Evolutionary conservation across 2,329 filamentous ascomycete species (phyloP), one percentile per base, ranked within the genome.

Genomic region (Dichotomopilus funicola): DNA sequence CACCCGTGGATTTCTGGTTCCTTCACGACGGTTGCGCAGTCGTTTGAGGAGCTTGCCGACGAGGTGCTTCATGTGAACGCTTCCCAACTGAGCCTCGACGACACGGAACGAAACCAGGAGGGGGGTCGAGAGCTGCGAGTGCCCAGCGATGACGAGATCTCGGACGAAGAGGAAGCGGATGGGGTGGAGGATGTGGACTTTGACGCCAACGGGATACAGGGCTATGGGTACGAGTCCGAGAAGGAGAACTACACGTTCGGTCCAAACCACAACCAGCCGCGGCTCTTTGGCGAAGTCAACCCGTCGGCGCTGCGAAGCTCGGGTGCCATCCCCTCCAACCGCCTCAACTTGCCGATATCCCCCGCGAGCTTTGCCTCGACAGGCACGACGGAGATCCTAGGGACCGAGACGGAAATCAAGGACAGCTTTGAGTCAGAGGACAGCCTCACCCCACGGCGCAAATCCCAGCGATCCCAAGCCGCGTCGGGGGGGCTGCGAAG

Each of bases 181-280:
- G 61, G 66, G n/a, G 60, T 64, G 5, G 67, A 67, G 34, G 59
- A 62, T 38, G 71, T 70, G 31, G 66, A 64, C 10, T 66, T 52
- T 57, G 70, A 73, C 8, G 68, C 70, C 12, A 72, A 75, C 43
- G 19, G 19, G 19, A 27, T 27, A 3, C 63, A 72, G 8, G 66
- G 75, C 2, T 71, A 72, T 54, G 72, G 71, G 49, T 78, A 88
- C 61, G 86, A 90, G 57, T 89, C 87, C 4, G 89, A 91, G 67
- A 90, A 90, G 64, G 88, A 91, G 68, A 91, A 89, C 6, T 80
- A 82, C 49, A 86, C 87, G 69, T 82, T 87, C 47, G 84, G 83
- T 72, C 83, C 68, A 43, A 66, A 60, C 19, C 62, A 64, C 10
- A 71, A 69, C 5, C 69, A 66, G 3, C 73, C 69, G 3, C 73